A percentile compares a stretch with the other conserved stretches of the same genome.
phyloP scores from a whole-genome alignment of 208 protist species.

The Spongospora subterranea region DNA sequence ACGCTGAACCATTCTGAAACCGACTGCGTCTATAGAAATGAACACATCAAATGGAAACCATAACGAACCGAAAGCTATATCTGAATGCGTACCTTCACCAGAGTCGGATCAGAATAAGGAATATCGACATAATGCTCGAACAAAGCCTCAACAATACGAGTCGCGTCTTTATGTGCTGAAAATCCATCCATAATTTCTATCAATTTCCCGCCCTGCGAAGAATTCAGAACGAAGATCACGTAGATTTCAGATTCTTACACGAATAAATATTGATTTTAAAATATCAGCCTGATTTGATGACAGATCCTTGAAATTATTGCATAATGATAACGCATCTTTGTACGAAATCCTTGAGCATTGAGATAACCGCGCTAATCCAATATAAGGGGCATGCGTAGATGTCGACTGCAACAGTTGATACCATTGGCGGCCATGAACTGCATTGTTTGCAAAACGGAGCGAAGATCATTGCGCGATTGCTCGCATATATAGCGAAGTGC shows the following conservation, averaged over 20 bases:
- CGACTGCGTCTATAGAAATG: background rate
- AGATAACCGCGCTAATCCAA: background rate
- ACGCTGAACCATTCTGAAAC: slow-evolving; percentile 6
- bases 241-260: background rate
- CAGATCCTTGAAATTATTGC: background rate
- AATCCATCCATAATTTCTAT: background rate
- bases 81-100: slow-evolving; percentile 15
- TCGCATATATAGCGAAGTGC: slow-evolving; percentile 52
- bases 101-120: slow-evolving; percentile 1
- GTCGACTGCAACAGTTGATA: background rate
- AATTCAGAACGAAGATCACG: background rate
- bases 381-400: background rate
- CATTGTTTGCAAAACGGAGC: slow-evolving; percentile 6
- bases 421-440: slow-evolving; percentile 4
- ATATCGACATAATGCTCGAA: slow-evolving; percentile 34
- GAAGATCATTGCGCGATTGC: slow-evolving; percentile 30
- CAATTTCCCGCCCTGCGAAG: background rate
- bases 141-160: background rate
- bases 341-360: background rate
- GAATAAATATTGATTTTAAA: background rate
- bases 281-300: background rate
- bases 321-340: background rate
- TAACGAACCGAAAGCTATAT: background rate
- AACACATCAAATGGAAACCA: background rate
- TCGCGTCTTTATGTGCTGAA: background rate